Conservation (phyloP, 306 rosid species). For the Cucurbita pepo region DNA sequence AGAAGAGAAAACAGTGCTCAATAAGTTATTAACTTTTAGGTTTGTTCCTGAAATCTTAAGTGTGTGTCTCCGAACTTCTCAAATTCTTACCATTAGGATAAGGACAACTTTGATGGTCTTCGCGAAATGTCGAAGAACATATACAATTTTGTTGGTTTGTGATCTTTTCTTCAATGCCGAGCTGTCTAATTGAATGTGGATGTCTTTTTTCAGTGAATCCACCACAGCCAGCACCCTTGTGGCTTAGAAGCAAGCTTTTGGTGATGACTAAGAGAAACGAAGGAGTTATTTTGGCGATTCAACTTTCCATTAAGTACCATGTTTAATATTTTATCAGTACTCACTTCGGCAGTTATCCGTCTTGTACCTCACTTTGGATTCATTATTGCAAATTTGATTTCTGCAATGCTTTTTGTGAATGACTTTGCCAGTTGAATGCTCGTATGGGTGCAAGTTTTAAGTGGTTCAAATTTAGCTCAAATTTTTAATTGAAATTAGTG, state of each 20-base stretch:
- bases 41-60: not conserved
- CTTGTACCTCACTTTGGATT: not conserved
- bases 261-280: not conserved
- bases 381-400: not conserved
- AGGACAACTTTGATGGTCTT: not conserved
- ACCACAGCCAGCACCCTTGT: constrained; percentile 67
- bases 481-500: not conserved
- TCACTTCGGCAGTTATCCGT: not conserved
- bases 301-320: not conserved
- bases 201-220: constrained; percentile 25
- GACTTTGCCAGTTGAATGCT: not conserved
- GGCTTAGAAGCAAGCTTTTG: constrained; percentile 21
- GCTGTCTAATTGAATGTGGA: not conserved
- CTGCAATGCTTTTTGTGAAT: not conserved
- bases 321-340: not conserved
- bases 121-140: no score
- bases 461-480: not conserved
- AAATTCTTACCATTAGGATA: not conserved
- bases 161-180: not conserved
- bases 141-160: not conserved
- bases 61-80: not conserved
- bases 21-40: not conserved
- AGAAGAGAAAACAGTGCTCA: not conserved
- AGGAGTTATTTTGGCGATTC: not conserved
- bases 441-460: not conserved